Percentiles rank a stretch among this genome's conserved stretches.
Evolutionary conservation across 257 asterid genomes (phyloP).

Genomic region (Henckelia pumila): DNA sequence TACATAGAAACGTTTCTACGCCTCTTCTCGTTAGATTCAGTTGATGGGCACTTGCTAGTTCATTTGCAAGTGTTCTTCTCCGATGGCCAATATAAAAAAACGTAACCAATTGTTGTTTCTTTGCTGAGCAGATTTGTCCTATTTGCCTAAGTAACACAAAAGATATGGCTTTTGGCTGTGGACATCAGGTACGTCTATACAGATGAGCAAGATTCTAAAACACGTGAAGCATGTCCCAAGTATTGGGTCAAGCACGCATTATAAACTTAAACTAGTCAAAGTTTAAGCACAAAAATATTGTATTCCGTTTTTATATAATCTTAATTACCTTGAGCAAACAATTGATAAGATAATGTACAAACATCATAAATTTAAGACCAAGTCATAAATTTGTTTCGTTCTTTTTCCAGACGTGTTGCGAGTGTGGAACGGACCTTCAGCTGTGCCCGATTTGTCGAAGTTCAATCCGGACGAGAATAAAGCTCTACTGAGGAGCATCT

Average conservation of each 20-base stretch:
- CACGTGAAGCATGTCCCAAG: too few relatives aligned
- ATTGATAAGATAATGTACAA: neutral
- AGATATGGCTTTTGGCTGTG: constrained; percentile 98
- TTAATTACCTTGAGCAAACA: too few relatives aligned
- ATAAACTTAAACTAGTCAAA: too few relatives aligned
- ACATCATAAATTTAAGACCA: neutral
- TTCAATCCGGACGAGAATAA: constrained; percentile 66
- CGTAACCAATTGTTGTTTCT: constrained; percentile 1
- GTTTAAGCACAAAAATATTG: too few relatives aligned
- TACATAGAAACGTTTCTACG: neutral
- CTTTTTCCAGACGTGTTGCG: constrained; percentile 63
- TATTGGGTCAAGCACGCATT: too few relatives aligned
- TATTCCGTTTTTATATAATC: too few relatives aligned
- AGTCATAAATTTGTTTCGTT: neutral
- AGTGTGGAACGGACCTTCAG: constrained; percentile 62
- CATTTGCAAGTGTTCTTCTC: neutral
- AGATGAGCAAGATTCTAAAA: too few relatives aligned
- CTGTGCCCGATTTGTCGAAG: constrained; percentile 80
- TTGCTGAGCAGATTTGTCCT: constrained; percentile 66
- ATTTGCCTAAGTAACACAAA: constrained; percentile 79
- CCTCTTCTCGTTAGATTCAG: neutral
- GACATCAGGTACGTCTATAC: constrained; percentile 72
- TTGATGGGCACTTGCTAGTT: neutral
- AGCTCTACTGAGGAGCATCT: constrained; percentile 53
- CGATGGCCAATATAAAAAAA: neutral